Conservation (phyloP, 306 rosid genomes). For the Cucurbita moschata region DNA sequence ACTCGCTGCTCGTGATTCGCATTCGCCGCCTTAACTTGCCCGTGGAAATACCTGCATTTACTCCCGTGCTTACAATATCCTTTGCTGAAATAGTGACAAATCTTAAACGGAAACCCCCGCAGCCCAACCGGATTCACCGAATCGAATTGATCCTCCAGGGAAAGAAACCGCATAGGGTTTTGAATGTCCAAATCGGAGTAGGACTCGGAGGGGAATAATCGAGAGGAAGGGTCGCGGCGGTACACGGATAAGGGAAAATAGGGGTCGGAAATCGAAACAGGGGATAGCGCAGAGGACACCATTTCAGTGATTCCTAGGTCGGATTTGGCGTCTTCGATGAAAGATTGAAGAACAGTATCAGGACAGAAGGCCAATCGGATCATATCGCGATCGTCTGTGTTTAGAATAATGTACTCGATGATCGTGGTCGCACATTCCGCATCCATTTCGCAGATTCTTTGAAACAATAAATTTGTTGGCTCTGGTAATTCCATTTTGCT, state of each 20-base stretch:
- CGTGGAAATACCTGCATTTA: constrained; percentile 31
- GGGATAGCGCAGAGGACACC: constrained; percentile 1
- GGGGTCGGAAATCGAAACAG: constrained; percentile 21
- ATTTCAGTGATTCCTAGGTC: constrained; percentile 21
- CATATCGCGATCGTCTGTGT: constrained; percentile 26
- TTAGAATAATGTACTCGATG: constrained; percentile 20
- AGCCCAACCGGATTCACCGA: neutral
- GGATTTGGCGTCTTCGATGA: constrained; percentile 26
- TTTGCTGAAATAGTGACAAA: constrained; percentile 33
- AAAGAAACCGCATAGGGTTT: constrained; percentile 13
- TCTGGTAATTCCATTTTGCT: constrained; percentile 17
- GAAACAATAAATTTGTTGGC: constrained; percentile 18
- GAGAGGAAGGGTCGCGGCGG: neutral
- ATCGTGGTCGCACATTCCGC: constrained; percentile 26
- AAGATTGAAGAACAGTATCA: constrained; percentile 15
- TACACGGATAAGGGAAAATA: constrained; percentile 13
- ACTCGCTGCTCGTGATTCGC: constrained; percentile 16
- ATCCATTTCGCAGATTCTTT: constrained; percentile 22
- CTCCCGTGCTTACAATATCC: constrained; percentile 38
- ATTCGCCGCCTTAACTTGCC: constrained; percentile 11
- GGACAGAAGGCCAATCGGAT: constrained; percentile 35
- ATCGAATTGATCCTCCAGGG: constrained; percentile 14
- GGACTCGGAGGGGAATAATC: constrained; percentile 6
- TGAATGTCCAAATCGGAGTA: constrained; percentile 8
- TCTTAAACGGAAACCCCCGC: constrained; percentile 20